A percentile compares a stretch with the other conserved stretches of the same genome.
phyloP scores from a whole-genome alignment of 2,329 filamentous ascomycete genomes.

The Clonostachys chloroleuca region DNA sequence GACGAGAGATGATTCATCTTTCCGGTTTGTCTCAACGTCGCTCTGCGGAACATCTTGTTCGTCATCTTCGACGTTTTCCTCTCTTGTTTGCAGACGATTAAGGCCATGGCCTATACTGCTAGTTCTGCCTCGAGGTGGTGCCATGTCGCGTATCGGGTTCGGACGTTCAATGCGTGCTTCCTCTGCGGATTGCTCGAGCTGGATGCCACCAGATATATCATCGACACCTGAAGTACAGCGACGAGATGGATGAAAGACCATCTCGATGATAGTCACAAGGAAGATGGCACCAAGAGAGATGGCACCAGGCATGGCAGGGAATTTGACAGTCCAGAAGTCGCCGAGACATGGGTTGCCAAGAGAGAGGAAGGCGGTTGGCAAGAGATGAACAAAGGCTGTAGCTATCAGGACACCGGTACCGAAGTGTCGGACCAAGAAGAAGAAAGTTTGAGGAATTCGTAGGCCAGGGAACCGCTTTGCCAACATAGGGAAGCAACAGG shows the following conservation, averaged over 20 bases:
- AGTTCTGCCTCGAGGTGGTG: constrained; percentile 20
- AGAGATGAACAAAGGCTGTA: constrained; percentile 75
- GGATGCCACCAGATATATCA: background rate
- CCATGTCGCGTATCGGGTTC: constrained; percentile 22
- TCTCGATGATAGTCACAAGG: constrained; percentile 78
- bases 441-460: constrained; percentile 48
- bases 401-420: constrained; percentile 72
- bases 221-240: constrained; percentile 7
- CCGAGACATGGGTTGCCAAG: constrained; percentile 65
- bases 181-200: background rate
- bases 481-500: constrained; percentile 49
- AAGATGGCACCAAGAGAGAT: constrained; percentile 77
- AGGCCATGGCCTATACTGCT: constrained; percentile 25
- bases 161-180: no score
- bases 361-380: constrained; percentile 61
- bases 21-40: background rate
- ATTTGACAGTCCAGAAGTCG: constrained; percentile 69
- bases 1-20: background rate
- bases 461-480: constrained; percentile 45
- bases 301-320: constrained; percentile 74
- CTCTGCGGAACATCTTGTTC: background rate
- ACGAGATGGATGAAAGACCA: constrained; percentile 47
- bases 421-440: constrained; percentile 62
- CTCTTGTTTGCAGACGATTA: constrained; percentile 14
- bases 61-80: background rate